Evolutionary conservation across 192 early-diverging fungal genomes (phyloP).

Genomic region (Dimargaris cristalligena): DNA sequence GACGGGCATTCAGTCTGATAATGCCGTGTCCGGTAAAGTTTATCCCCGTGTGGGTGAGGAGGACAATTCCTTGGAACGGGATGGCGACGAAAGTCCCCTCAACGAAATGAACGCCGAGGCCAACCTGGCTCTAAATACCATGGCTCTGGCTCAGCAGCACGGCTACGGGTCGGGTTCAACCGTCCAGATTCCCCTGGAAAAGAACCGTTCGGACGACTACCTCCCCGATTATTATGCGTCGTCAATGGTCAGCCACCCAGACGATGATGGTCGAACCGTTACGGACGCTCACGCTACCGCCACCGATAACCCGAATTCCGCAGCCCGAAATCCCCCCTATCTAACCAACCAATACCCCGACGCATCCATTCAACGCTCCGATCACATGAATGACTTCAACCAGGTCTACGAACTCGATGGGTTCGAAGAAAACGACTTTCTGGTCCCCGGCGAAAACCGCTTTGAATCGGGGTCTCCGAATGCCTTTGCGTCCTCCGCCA

Average conservation of each 20-base stretch:
- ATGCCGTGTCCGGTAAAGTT: not conserved
- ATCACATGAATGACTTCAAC: not conserved
- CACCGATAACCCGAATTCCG: not conserved
- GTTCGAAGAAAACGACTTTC: not conserved
- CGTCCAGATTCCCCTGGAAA: not conserved
- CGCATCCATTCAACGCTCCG: not conserved
- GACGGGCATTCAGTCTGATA: too few relatives aligned
- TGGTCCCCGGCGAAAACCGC: not conserved
- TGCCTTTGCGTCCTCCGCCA: not conserved
- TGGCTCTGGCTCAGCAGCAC: not conserved
- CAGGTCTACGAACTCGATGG: not conserved
- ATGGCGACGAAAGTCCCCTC: conserved; percentile 1
- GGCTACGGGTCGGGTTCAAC: not conserved
- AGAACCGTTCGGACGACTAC: not conserved
- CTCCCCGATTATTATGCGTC: not conserved
- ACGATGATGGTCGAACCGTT: not conserved
- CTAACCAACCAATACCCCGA: not conserved
- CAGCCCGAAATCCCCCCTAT: not conserved
- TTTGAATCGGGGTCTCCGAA: not conserved
- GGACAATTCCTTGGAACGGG: not conserved
- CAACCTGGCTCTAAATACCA: not conserved
- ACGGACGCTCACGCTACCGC: too few relatives aligned
- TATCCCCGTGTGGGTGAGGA: not conserved
- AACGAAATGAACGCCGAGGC: conserved; percentile 10
- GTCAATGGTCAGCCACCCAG: not conserved